Base-by-base conservation (phyloP, 2,329 filamentous ascomycete genomes). In the Penicillium sp. region DNA sequence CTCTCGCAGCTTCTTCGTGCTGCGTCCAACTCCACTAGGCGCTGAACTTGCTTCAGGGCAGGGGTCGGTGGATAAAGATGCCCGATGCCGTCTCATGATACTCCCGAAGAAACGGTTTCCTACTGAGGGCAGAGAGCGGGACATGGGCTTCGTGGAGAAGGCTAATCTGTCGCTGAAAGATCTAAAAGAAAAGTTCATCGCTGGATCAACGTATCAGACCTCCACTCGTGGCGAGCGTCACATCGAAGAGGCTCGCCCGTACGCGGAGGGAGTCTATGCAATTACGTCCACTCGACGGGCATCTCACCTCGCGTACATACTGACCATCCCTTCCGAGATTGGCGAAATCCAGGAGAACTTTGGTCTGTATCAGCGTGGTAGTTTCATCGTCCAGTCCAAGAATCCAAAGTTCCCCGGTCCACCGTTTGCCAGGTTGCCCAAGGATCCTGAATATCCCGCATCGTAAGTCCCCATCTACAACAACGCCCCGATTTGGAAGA, bases 81-180 rank as follows among this genome's bases (percentile, higher is more conserved):
- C 82, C 33, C 90, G 90, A 73, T 89, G 88, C 61, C 87, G 93
- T 15, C 80, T 97, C 4, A 81, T 96, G 56, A 88, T 89, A 0
- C 78, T 97, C 19, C 93, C 93, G 0, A 97, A 97, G 79, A 97
- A 97, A 76, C 86, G 87, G 2, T 86, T 95, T 10, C 93, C 93
- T 0, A 84, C 85, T 57, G 89, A 85, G 22, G 85, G 85, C 15
- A 80, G 79, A 12, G 91, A 96, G 68, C 82, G 87, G 12, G 93
- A 92, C 79, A 89, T 95, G 83, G 86, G 86, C 1, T 96, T 96
- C 75, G 91, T 96, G 1, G 91, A 96, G 73, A 93, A 93, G 76
- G 81, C 86, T 0, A 84, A 86, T 6, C 81, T 83, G 0, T 86
- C 85, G 0, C 88, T 93, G 70, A 81, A 88, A 28, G 84, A 89